Evolutionary conservation across 2,329 filamentous ascomycete genomes (phyloP).

Genomic region (Exophiala sp.): DNA sequence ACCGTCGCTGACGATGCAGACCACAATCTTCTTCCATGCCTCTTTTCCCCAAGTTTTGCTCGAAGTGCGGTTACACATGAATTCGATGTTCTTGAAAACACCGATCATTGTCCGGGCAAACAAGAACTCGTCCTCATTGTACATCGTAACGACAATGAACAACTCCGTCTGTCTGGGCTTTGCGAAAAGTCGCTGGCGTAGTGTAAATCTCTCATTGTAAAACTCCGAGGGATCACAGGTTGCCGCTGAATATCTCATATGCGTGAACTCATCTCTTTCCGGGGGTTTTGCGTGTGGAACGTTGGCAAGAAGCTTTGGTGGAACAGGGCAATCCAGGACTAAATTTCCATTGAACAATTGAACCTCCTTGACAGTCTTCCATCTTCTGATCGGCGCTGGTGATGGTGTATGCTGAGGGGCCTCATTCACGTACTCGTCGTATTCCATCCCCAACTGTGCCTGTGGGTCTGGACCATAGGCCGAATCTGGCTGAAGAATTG

Average conservation of each 20-base stretch:
- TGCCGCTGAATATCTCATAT: constrained; percentile 84
- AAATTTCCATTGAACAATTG: constrained; percentile 93
- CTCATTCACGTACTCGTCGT: constrained; percentile 31
- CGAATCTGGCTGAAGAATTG: constrained; percentile 64
- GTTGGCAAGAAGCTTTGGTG: constrained; percentile 78
- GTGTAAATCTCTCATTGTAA: constrained; percentile 79
- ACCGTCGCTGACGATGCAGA: constrained; percentile 94
- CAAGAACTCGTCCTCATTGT: constrained; percentile 95
- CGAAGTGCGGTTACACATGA: constrained; percentile 88
- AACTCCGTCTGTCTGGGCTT: constrained; percentile 90
- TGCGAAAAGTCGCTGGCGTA: constrained; percentile 85
- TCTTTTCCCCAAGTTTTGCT: constrained; percentile 98
- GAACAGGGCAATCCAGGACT: constrained; percentile 92
- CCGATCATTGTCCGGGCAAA: constrained; percentile 94
- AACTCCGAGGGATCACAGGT: constrained; percentile 90
- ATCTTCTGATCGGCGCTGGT: constrained; percentile 66
- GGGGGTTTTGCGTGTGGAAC: constrained; percentile 71
- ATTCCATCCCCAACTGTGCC: constrained; percentile 35
- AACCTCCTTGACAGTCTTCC: constrained; percentile 99
- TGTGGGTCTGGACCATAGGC: constrained; percentile 57
- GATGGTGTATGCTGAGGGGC: constrained; percentile 40
- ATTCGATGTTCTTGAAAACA: constrained; percentile 97
- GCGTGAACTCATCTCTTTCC: constrained; percentile 74
- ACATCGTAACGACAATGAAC: constrained; percentile 97
- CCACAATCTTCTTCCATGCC: constrained; percentile 99